Evolutionary conservation across 768 basidiomycete genomes (phyloP).

Genomic region (Rhizopogon vesiculosus): DNA sequence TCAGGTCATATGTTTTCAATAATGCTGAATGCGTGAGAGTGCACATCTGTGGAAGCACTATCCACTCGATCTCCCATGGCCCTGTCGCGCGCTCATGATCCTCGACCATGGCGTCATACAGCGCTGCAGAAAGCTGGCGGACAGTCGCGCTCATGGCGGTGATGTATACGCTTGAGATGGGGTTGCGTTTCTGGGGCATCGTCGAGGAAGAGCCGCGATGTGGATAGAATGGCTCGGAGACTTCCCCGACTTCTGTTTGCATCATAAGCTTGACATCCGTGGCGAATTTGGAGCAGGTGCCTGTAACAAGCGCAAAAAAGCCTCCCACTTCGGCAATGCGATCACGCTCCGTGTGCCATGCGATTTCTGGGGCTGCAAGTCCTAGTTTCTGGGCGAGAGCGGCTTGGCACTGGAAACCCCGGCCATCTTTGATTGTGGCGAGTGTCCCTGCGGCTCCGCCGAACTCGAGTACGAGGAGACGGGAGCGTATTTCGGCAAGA

Average conservation of each 20-base stretch:
- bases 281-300: conserved; percentile 43
- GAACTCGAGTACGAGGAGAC: conserved; percentile 38
- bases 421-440: conserved; percentile 36
- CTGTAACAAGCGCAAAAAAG: conserved; percentile 39
- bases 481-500: conserved; percentile 30
- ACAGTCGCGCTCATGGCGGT: conserved; percentile 38
- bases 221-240: conserved; percentile 39
- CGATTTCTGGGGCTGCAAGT: conserved; percentile 20
- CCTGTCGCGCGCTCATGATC: conserved; percentile 46
- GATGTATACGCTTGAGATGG: conserved; percentile 40
- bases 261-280: conserved; percentile 41
- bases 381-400: conserved; percentile 14
- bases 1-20: conserved; percentile 30
- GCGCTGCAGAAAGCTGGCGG: conserved; percentile 31
- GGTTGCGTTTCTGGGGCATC: conserved; percentile 50
- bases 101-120: conserved; percentile 44
- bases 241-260: conserved; percentile 43
- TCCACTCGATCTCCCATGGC: conserved; percentile 50
- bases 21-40: conserved; percentile 38
- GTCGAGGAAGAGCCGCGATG: conserved; percentile 44
- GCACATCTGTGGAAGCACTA: conserved; percentile 39
- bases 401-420: conserved; percentile 22
- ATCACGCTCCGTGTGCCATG: conserved; percentile 41
- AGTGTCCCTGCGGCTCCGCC: conserved; percentile 43
- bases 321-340: conserved; percentile 38